These are phyloP conservation scores for Cardamine resedifolia DNA, from an alignment of 345 rosid genomes.

Conservation along the genomic window DNA sequence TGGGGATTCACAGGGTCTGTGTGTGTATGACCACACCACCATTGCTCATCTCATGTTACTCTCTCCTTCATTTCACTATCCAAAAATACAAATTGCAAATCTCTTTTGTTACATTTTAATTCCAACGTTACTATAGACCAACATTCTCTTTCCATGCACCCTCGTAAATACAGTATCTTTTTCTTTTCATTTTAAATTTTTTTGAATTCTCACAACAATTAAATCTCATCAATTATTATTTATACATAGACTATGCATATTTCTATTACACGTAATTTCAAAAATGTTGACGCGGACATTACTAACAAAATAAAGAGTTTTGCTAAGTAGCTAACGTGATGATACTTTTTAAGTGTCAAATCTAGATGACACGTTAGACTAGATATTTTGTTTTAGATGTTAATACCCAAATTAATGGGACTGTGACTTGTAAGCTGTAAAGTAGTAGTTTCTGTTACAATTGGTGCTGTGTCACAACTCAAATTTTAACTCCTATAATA, in stretches of 20 bases:
- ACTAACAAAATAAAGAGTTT: not conserved
- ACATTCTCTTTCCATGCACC: constrained; percentile 33
- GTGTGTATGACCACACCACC: constrained; percentile 35
- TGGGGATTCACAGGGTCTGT: constrained; percentile 33
- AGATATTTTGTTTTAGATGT: not conserved
- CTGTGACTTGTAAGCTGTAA: not conserved
- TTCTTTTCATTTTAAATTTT: too few relatives aligned
- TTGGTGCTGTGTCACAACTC: too few relatives aligned
- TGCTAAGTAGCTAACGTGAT: not conserved
- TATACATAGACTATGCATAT: not conserved
- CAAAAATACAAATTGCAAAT: constrained; percentile 17
- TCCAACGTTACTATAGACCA: constrained; percentile 14
- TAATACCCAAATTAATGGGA: not conserved
- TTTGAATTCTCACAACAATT: not conserved
- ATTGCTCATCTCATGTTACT: constrained; percentile 30
- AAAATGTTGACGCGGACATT: not conserved
- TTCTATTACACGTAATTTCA: not conserved
- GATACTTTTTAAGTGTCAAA: constrained; percentile 12
- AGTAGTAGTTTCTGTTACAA: not conserved
- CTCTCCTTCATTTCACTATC: constrained; percentile 13
- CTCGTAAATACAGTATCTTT: not conserved
- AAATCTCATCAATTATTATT: not conserved
- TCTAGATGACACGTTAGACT: constrained; percentile 9
- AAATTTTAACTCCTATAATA: too few relatives aligned
- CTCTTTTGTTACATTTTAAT: constrained; percentile 26